Conservation (phyloP, 1,284 basidiomycete species). For the Apiotrichum mycotoxinovorans region DNA sequence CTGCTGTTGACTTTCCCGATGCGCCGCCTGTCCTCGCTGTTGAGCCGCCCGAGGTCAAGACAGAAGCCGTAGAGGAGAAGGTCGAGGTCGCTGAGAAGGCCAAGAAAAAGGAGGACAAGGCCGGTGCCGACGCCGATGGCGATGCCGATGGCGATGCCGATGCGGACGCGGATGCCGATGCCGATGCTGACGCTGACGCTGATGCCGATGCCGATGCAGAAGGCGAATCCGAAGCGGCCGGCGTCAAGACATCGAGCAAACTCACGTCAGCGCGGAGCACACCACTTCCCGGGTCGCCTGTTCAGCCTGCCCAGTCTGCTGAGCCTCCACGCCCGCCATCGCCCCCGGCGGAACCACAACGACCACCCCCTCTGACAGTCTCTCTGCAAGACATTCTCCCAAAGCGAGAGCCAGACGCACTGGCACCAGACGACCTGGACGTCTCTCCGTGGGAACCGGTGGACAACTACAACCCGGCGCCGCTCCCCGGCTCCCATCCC, state of each 20-base stretch:
- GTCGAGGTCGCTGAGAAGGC: neutral
- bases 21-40: constrained; percentile 20
- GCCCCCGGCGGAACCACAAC: neutral
- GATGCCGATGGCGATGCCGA: neutral
- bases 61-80: neutral
- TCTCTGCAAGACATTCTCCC: constrained; percentile 12
- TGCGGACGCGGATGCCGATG: neutral
- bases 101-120: neutral
- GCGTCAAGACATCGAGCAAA: neutral
- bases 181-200: constrained; percentile 15
- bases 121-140: neutral
- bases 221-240: neutral
- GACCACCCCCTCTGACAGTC: constrained; percentile 8
- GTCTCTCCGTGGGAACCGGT: constrained; percentile 37
- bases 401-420: constrained; percentile 5
- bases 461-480: constrained; percentile 38
- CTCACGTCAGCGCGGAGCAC: constrained; percentile 6
- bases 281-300: constrained; percentile 8
- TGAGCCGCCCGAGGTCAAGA: constrained; percentile 1
- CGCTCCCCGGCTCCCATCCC: constrained; percentile 16
- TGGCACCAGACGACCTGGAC: constrained; percentile 13
- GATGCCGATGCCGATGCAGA: constrained; percentile 16
- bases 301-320: neutral
- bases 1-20: constrained; percentile 36
- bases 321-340: neutral